Percentiles rank a stretch among this genome's conserved stretches.
Conservation (phyloP, 2,329 filamentous ascomycete genomes). For the Chaetomiaceae sp. region DNA sequence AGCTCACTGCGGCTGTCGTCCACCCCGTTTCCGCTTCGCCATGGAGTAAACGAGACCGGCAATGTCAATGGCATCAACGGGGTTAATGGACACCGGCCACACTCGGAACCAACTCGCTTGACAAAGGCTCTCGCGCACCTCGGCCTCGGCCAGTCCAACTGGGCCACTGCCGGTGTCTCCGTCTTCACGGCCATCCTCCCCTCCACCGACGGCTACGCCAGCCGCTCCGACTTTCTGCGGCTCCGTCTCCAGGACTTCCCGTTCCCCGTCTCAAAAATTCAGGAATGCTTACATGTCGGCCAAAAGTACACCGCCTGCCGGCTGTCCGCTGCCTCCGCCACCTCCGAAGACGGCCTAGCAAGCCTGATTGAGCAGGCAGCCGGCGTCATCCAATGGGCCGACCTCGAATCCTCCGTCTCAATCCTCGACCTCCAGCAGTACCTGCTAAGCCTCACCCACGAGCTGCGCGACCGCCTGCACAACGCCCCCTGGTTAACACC, state of each 20-base stretch:
- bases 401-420: constrained; percentile 14
- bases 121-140: constrained; percentile 7
- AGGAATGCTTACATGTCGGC: constrained; percentile 10
- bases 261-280: constrained; percentile 15
- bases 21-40: neutral
- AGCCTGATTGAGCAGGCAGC: constrained; percentile 19
- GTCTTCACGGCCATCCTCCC: constrained; percentile 23
- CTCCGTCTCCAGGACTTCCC: constrained; percentile 24
- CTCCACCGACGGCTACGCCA: constrained; percentile 18
- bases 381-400: constrained; percentile 23
- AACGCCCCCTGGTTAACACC: constrained; percentile 19
- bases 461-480: constrained; percentile 20
- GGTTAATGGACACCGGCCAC: neutral
- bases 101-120: neutral
- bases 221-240: constrained; percentile 21
- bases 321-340: neutral
- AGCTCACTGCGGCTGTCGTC: neutral
- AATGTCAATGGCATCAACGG: neutral
- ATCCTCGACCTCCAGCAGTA: constrained; percentile 17
- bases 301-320: constrained; percentile 11
- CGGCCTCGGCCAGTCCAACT: constrained; percentile 15
- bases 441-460: constrained; percentile 15
- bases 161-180: constrained; percentile 13
- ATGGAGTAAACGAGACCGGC: neutral
- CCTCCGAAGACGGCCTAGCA: constrained; percentile 11